Conservation (phyloP, 495 filamentous ascomycete species). For the Letharia lupina region DNA sequence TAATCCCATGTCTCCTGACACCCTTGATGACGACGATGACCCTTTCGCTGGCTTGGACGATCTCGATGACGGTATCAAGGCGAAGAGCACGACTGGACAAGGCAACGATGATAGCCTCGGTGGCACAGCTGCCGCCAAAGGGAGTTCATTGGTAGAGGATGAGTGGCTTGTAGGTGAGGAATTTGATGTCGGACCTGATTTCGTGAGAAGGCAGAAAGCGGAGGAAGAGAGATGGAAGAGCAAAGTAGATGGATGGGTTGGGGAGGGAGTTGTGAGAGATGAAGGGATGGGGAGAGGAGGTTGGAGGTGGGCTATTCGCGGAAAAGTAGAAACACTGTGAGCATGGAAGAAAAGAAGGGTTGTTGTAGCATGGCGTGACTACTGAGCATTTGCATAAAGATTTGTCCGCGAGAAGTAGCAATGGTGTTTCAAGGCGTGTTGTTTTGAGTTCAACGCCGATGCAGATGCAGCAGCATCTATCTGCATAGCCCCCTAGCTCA, state of each 20-base stretch:
- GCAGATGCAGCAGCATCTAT: not conserved
- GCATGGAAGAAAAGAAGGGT: not conserved
- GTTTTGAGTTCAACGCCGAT: not conserved
- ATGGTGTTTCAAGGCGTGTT: not conserved
- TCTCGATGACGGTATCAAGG: constrained; percentile 52
- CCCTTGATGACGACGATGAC: constrained; percentile 55
- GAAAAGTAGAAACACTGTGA: constrained; percentile 16
- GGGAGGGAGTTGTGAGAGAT: constrained; percentile 34
- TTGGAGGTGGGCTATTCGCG: constrained; percentile 52
- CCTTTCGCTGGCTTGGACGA: constrained; percentile 73
- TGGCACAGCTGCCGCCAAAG: constrained; percentile 32
- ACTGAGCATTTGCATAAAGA: not conserved
- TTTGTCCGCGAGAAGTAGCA: not conserved
- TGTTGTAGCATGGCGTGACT: not conserved
- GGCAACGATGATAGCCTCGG: constrained; percentile 32
- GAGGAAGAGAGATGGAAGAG: constrained; percentile 87
- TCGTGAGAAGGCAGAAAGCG: constrained; percentile 76
- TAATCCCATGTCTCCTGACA: constrained; percentile 25
- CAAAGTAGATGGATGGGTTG: constrained; percentile 73
- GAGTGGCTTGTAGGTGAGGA: constrained; percentile 88
- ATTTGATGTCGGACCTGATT: constrained; percentile 94
- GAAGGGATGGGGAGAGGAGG: constrained; percentile 32
- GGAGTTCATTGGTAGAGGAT: constrained; percentile 41
- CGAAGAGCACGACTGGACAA: constrained; percentile 35
- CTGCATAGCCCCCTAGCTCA: not conserved